Base-by-base conservation (phyloP, 768 basidiomycete species). In the Galerina marginata region DNA sequence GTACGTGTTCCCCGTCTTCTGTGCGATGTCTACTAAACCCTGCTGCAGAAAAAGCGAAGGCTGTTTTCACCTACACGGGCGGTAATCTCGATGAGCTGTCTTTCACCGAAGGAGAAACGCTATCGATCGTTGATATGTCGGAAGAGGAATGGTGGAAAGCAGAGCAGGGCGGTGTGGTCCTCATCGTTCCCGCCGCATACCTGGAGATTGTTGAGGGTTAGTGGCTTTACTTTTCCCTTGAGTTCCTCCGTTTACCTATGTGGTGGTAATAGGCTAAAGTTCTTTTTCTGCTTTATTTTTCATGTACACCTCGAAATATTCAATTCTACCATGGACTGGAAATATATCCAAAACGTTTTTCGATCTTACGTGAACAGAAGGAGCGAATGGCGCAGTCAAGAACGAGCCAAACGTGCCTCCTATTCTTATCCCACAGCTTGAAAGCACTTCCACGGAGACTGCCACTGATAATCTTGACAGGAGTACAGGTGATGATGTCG, bases 121-220 rank as follows among this genome's bases (percentile, higher is more conserved):
- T 98, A 40, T 80, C 80, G 7, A 87, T 99, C 63, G 83, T 98
- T 58, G 97, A 99, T 70, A 84, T 76, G 48, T 83, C 83, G 55
- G 97, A 98, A 65, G 81, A 79, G 54, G 92, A 93, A 67, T 99
- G 97, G 97, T 99, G 93, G 93, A 98, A 96, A 79, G 91, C 90
- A 40, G 96, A 98, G 77, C 84, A 85, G 69, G 87, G 84, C 49
- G 96, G 96, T 20, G 75, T 88, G 61, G 87, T 97, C 54, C 92
- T 91, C 77, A 88, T 95, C 69, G 95, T 95, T 4, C 97, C 97
- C 54, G 94, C 95, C 25, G 86, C 89, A 16, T 99, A 99, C 74
- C 73, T 99, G 72, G 92, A 96, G 75, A 74, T 88, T 67, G 81
- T 82, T 70, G 86, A 90, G 86, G 93, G 96, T 96, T 89, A 96